Evolutionary conservation across 179 eudicot genomes (phyloP), one percentile per base, ranked within the genome.

Genomic region (Spinacia oleracea): DNA sequence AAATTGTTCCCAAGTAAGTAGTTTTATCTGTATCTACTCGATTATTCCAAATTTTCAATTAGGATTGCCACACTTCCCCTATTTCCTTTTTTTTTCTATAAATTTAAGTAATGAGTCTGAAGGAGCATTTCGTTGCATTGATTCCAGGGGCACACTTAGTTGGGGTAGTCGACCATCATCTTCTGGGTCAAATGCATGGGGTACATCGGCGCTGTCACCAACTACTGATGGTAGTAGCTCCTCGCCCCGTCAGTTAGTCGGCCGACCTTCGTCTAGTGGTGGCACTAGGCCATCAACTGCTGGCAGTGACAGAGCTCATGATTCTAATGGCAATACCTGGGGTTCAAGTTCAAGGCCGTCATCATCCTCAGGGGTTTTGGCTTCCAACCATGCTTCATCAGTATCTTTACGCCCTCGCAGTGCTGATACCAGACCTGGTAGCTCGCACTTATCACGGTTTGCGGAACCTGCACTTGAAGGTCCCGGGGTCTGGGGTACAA

Each of bases 1-100:
- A 93, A 84, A 92, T 94, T 84, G 98, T 96, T 84, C 99, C 99
- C 84, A 96, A 94, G 99, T 96, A 88, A 92, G 99, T 89, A 59
- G 35, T 67, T 34, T 42, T 68, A 60, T 72, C 45, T 85, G 69
- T 51, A 63, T 27, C 27, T 55, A 27, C 56, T 32, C 34, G 20
- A 67, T 43, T 51, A 11, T 74, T 35, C 59, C 45, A 31, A 79
- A 27, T 53, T 46, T 3, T 21, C 9, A 45, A 46, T 64, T 76
- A 15, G 9, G 25, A 51, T 38, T 72, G 64, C 40, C 23, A 16
- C 64, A n/a, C 27, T 45, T 45, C 79, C 3, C 34, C 10, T 15
- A 20, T 63, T 58, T 34, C 63, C 18, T 72, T 53, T 31, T 62
- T 51, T 43, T 66, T 16, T 25, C 15, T 75, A 34, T 56, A 48